phyloP scores from a whole-genome alignment of 2,329 filamentous ascomycete genomes.

The Onygenales sp. region DNA sequence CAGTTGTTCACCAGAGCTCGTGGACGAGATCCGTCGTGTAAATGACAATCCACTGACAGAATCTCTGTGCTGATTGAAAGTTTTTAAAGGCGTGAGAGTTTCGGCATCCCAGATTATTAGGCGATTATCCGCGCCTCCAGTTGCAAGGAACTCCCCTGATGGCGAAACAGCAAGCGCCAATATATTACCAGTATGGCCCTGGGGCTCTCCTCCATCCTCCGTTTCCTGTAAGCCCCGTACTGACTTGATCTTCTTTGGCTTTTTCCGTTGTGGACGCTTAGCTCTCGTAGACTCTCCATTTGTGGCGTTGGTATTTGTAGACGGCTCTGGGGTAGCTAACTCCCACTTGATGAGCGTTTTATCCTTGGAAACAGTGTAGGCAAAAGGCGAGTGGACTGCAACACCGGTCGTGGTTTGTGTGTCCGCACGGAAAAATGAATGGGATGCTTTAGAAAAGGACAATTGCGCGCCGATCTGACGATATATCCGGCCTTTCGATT shows the following conservation, averaged over 20 bases:
- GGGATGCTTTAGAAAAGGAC: constrained; percentile 56
- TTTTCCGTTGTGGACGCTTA: constrained; percentile 36
- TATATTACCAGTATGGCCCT: constrained; percentile 72
- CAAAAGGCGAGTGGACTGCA: constrained; percentile 67
- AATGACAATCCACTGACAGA: constrained; percentile 79
- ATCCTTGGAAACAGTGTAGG: constrained; percentile 85
- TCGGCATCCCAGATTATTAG: constrained; percentile 82
- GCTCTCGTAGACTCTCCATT: constrained; percentile 53
- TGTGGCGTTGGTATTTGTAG: constrained; percentile 42
- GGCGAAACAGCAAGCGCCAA: constrained; percentile 77
- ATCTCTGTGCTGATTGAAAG: constrained; percentile 88
- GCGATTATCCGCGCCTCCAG: constrained; percentile 74
- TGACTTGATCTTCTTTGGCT: constrained; percentile 42
- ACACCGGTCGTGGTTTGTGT: constrained; percentile 70
- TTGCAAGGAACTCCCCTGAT: constrained; percentile 84
- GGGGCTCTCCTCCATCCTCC: constrained; percentile 36
- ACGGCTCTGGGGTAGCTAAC: constrained; percentile 45
- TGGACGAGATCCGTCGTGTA: constrained; percentile 57
- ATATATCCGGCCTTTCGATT: constrained; percentile 84
- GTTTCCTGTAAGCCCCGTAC: constrained; percentile 33
- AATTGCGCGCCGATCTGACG: constrained; percentile 66
- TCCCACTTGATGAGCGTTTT: constrained; percentile 81
- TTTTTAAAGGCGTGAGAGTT: constrained; percentile 65
- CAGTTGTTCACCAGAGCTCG: constrained; percentile 62
- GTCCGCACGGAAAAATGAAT: constrained; percentile 69